Percentiles rank a stretch among this genome's conserved stretches.
Evolutionary conservation across 441 rosid species (phyloP).

Genomic region (Pelargonium myrrhifolium): DNA sequence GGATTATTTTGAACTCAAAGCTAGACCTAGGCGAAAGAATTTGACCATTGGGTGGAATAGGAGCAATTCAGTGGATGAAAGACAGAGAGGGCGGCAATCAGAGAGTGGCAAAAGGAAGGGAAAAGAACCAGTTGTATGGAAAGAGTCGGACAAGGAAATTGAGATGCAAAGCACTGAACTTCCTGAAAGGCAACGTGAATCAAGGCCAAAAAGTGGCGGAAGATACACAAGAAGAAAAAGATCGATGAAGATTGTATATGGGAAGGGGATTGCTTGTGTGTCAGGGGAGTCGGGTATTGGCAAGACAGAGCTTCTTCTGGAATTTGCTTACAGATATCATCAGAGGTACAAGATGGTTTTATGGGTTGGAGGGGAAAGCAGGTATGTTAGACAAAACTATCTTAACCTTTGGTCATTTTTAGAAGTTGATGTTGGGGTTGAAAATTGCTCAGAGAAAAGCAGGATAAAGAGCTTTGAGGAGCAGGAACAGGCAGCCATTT

Average conservation of each 20-base stretch:
- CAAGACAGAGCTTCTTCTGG: conserved; percentile 89
- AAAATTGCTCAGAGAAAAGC: conserved; percentile 45
- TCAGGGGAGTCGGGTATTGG: conserved; percentile 90
- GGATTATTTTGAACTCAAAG: conserved; percentile 78
- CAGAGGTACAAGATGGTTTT: conserved; percentile 89
- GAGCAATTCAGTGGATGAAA: conserved; percentile 39
- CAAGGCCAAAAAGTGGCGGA: conserved; percentile 32
- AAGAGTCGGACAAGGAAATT: conserved; percentile 86
- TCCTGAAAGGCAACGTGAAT: conserved; percentile 26
- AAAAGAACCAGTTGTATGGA: conserved; percentile 83
- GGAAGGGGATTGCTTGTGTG: conserved; percentile 84
- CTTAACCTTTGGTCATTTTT: conserved; percentile 64
- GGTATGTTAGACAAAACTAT: conserved; percentile 76
- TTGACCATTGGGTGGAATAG: conserved; percentile 65
- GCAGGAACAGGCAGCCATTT: conserved; percentile 77
- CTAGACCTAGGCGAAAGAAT: conserved; percentile 66
- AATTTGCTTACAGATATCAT: conserved; percentile 69
- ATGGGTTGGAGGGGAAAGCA: conserved; percentile 90
- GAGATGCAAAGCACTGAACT: conserved; percentile 64
- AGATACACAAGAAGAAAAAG: conserved; percentile 51
- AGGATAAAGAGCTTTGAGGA: conserved; percentile 73
- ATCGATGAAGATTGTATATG: conserved; percentile 52
- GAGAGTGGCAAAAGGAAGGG: conserved; percentile 49
- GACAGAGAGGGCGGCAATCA: conserved; percentile 22
- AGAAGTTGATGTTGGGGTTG: conserved; percentile 76